Conservation (phyloP, 345 rosid genomes). For the Jatropha curcas region DNA sequence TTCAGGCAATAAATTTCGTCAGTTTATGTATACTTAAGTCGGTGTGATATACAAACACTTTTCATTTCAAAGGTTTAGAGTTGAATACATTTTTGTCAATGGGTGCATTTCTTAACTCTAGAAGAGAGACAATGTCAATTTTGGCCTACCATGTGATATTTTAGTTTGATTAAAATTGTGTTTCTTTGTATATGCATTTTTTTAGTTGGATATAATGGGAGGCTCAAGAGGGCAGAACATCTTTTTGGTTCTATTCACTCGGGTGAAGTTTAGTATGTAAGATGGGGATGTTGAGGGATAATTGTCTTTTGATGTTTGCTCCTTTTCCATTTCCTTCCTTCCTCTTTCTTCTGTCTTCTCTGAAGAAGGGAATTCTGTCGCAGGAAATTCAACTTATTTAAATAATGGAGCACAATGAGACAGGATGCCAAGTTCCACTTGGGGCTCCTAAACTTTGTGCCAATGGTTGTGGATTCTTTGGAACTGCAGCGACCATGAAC, state of each 20-base stretch:
- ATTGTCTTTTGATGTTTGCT: too few species aligned
- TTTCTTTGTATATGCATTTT: too few species aligned
- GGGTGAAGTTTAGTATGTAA: background rate
- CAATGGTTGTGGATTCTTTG: conserved; percentile 24
- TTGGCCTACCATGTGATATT: too few species aligned
- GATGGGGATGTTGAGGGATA: too few species aligned
- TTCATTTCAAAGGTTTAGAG: too few species aligned
- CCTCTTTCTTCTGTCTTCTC: background rate
- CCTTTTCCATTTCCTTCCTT: background rate
- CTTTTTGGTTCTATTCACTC: background rate
- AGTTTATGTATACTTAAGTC: too few species aligned
- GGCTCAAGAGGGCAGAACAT: background rate
- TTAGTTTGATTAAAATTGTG: background rate
- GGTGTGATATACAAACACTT: too few species aligned
- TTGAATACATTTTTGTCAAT: too few species aligned
- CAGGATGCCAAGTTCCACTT: conserved; percentile 21
- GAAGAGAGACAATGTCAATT: too few species aligned
- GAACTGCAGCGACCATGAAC: conserved; percentile 25
- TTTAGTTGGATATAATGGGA: too few species aligned
- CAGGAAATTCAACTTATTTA: background rate
- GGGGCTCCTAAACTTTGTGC: conserved; percentile 18
- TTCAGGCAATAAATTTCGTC: too few species aligned
- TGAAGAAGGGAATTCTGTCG: background rate
- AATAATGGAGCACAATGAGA: conserved; percentile 23
- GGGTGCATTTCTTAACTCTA: too few species aligned